Evolutionary conservation across 139 green algal genomes (phyloP).

Genomic region (Micractinium sp.): DNA sequence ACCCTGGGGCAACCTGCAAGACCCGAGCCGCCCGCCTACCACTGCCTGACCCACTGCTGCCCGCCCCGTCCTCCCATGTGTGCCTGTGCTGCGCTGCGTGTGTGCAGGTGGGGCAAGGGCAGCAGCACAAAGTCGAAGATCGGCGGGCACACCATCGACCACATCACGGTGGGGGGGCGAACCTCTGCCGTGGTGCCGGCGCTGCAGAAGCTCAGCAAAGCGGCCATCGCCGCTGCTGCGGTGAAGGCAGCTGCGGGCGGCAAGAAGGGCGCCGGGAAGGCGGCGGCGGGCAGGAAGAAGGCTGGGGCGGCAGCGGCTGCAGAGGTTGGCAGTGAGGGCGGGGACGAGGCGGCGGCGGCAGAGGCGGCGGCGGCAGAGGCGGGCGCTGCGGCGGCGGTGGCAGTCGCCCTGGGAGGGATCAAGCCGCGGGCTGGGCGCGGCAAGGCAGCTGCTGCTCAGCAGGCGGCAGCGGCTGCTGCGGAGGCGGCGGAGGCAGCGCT

Average conservation of each 20-base stretch:
- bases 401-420: neutral
- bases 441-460: neutral
- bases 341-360: neutral
- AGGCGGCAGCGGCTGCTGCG: neutral
- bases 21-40: no score
- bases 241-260: neutral
- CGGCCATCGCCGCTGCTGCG: neutral
- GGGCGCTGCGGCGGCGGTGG: neutral
- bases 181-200: constrained; percentile 74
- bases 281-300: neutral
- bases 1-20: no score
- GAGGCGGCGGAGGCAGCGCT: neutral
- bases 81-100: neutral
- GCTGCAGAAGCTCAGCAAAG: constrained; percentile 66
- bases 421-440: neutral
- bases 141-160: constrained; percentile 60
- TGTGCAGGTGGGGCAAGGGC: constrained; percentile 62
- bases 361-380: neutral
- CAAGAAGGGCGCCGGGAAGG: neutral
- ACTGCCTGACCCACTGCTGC: no score
- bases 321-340: neutral
- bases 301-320: neutral
- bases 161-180: constrained; percentile 75
- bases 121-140: constrained; percentile 57
- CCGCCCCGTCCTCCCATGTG: no score